Percentiles rank a stretch among this genome's conserved stretches.
Conservation (phyloP, 2,329 filamentous ascomycete species). For the Pseudopithomyces maydicus region DNA sequence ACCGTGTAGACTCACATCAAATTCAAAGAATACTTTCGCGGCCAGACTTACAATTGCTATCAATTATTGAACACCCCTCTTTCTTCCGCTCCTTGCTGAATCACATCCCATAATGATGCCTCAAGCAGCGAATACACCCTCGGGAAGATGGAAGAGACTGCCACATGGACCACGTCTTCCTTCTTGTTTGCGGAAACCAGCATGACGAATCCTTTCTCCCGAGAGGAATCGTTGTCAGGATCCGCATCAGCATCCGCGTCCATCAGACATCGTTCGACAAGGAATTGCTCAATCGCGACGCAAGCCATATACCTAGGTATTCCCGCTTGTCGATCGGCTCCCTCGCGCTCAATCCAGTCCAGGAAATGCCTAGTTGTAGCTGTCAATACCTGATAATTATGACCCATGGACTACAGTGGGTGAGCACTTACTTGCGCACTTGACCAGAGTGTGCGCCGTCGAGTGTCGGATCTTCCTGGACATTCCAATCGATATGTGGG, state of each 20-base stretch:
- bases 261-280: neutral
- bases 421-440: constrained; percentile 2
- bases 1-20: neutral
- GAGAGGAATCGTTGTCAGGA: neutral
- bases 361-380: neutral
- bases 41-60: too few relatives aligned
- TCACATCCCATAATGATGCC: neutral
- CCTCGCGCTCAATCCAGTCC: neutral
- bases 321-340: too few relatives aligned
- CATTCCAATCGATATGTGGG: constrained; percentile 8
- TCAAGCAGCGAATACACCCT: constrained; percentile 1
- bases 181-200: neutral
- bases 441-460: neutral
- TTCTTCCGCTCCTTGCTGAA: neutral
- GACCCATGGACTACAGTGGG: neutral
- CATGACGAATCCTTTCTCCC: neutral
- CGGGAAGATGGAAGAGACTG: neutral
- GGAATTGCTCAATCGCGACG: neutral
- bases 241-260: neutral
- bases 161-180: neutral
- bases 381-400: neutral
- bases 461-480: constrained; percentile 11
- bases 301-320: constrained; percentile 3
- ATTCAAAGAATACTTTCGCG: too few relatives aligned
- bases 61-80: neutral